Evolutionary conservation across 805 yeast genomes (phyloP), one percentile per base, ranked within the genome.

Genomic region (Pichia membranifaciens): DNA sequence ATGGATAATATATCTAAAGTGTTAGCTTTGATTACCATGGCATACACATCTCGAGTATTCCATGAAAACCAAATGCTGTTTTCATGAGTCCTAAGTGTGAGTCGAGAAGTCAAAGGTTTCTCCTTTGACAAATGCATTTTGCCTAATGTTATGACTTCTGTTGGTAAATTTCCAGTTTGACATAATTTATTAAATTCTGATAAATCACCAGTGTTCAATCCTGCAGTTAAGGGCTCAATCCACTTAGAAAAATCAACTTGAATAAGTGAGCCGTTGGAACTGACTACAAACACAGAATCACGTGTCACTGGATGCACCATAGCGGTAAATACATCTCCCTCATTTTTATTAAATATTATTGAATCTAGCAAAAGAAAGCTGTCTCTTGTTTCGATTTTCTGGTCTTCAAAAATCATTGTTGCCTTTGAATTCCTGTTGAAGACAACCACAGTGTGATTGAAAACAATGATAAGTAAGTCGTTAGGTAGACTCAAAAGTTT

Each of bases 241-340:
- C 69, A 66, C 22, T 45, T 29, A 1, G 60, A 49, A 36, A 58
- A 61, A 50, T 65, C 68, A 17, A 64, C 40, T 28, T 53, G 58
- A 6, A 65, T 35, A 7, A 65, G 22, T 21, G 57, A 51, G 3
- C 54, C 53, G 15, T 44, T 43, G 9, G 60, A 51, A 2, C 58
- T 54, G 1, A 55, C 51, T 18, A 57, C 32, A 13, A 61, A 35
- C 10, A 62, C 16, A 4, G 58, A 51, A 22, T 53, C 58, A 23
- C 35, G 34, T 12, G 56, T 43, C 17, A 38, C 49, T 16, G 66
- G 67, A 44, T 51, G 59, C 8, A 51, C 33, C 8, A 37, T 15
- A 2, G 54, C 64, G 23, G 48, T 45, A 17, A 48, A 23, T 20
- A 54, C 50, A 17, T 20, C 36, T 16, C 47, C 51, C 12, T 31